phyloP scores from a whole-genome alignment of 148 eudicot genomes.

The Chenopodium album region DNA sequence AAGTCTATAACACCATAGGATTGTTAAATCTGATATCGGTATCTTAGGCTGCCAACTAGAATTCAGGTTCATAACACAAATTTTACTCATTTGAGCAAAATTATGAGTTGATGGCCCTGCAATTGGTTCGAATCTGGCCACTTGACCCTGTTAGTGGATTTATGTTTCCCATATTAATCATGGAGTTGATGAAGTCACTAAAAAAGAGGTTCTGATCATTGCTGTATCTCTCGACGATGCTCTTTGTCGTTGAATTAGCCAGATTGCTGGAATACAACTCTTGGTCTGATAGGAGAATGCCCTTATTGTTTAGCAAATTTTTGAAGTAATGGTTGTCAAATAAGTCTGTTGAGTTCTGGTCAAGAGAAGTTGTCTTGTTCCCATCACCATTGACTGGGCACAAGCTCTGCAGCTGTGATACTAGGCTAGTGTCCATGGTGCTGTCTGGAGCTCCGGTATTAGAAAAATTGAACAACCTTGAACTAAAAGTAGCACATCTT shows the following conservation, averaged over 20 bases:
- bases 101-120: slow-evolving; percentile 54
- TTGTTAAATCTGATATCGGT: background rate
- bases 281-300: slow-evolving; percentile 69
- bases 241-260: slow-evolving; percentile 45
- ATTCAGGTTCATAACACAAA: background rate
- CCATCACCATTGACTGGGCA: slow-evolving; percentile 68
- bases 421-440: slow-evolving; percentile 44
- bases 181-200: slow-evolving; percentile 47
- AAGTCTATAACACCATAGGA: background rate
- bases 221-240: slow-evolving; percentile 53
- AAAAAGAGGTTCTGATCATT: slow-evolving; percentile 30
- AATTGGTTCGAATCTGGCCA: slow-evolving; percentile 65
- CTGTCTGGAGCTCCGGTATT: slow-evolving; percentile 55
- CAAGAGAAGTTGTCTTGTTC: slow-evolving; percentile 61
- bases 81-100: background rate
- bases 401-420: slow-evolving; percentile 44
- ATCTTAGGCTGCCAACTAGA: background rate
- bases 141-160: slow-evolving; percentile 53
- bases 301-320: slow-evolving; percentile 56
- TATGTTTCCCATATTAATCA: slow-evolving; percentile 77
- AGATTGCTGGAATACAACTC: slow-evolving; percentile 45
- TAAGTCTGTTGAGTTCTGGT: slow-evolving; percentile 51
- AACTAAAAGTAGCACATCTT: slow-evolving; percentile 51
- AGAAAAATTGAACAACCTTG: slow-evolving; percentile 62
- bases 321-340: slow-evolving; percentile 79